Conservation (phyloP, 1,284 basidiomycete genomes). For the Apiotrichum brassicae region DNA sequence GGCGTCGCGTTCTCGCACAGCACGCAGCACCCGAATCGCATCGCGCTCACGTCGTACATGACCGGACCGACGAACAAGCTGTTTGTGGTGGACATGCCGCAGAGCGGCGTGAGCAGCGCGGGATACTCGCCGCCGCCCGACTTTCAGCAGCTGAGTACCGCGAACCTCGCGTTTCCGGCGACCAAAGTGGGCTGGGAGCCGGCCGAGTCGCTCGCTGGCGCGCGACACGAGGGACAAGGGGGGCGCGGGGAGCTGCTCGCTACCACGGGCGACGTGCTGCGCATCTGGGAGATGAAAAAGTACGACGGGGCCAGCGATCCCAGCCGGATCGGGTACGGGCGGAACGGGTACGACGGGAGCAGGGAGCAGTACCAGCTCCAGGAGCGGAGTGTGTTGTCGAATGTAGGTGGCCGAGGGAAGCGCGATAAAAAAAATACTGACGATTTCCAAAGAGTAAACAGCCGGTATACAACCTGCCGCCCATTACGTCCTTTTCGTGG, state of each 20-base stretch:
- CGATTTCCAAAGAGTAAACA: conserved; percentile 69
- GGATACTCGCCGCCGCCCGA: conserved; percentile 11
- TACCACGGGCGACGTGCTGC: conserved; percentile 79
- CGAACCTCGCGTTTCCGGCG: conserved; percentile 38
- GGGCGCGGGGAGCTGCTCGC: conserved; percentile 64
- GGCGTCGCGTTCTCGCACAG: conserved; percentile 44
- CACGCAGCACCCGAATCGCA: conserved; percentile 32
- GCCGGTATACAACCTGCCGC: conserved; percentile 62
- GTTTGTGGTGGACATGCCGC: conserved; percentile 31
- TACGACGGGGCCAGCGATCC: conserved; percentile 17
- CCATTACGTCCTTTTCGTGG: conserved; percentile 93
- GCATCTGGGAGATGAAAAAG: conserved; percentile 74
- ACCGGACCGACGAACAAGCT: conserved; percentile 42
- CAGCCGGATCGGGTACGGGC: conserved; percentile 51
- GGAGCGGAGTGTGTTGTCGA: conserved; percentile 49
- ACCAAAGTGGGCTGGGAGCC: conserved; percentile 48
- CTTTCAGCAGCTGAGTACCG: conserved; percentile 31
- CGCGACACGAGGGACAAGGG: conserved; percentile 24
- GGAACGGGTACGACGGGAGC: conserved; percentile 33
- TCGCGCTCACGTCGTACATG: conserved; percentile 38
- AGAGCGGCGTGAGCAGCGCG: conserved; percentile 6
- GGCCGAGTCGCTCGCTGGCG: conserved; percentile 22
- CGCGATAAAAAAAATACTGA: too few relatives aligned
- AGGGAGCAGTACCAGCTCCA: conserved; percentile 56
- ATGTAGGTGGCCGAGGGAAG: not conserved